Percentiles rank a stretch among this genome's conserved stretches.
phyloP scores from a whole-genome alignment of 345 rosid genomes.

The Syzygium jambos region DNA sequence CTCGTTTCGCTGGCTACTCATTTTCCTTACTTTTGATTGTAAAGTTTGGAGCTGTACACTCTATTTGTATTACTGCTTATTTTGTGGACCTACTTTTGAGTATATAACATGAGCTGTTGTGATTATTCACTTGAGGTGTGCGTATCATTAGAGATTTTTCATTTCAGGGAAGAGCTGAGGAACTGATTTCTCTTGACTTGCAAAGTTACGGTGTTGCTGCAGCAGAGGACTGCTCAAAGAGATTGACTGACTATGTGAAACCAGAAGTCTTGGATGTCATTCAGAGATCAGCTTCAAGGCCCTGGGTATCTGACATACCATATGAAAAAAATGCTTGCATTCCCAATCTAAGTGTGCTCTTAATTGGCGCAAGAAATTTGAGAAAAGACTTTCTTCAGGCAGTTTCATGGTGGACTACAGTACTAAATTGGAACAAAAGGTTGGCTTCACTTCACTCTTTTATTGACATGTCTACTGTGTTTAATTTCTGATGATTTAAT shows the following conservation, averaged over 20 bases:
- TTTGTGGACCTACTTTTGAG: background rate
- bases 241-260: slow-evolving; percentile 13
- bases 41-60: background rate
- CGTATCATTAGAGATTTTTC: background rate
- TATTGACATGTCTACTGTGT: background rate
- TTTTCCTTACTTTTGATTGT: background rate
- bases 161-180: slow-evolving; percentile 31
- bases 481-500: background rate
- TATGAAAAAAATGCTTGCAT: slow-evolving; percentile 24
- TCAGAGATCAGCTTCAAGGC: slow-evolving; percentile 28
- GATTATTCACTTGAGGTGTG: background rate
- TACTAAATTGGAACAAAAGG: slow-evolving; percentile 23
- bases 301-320: slow-evolving; percentile 28
- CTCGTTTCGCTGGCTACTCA: background rate
- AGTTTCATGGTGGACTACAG: slow-evolving; percentile 32
- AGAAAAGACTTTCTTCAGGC: slow-evolving; percentile 11
- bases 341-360: slow-evolving; percentile 19
- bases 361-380: slow-evolving; percentile 22
- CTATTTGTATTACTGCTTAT: background rate
- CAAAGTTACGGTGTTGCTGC: slow-evolving; percentile 17
- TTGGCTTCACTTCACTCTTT: background rate
- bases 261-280: slow-evolving; percentile 27
- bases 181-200: slow-evolving; percentile 19
- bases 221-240: slow-evolving; percentile 30
- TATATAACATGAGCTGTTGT: background rate